Base-by-base conservation (phyloP, 2,329 filamentous ascomycete species). In the Aspergillus hiratsukae region DNA sequence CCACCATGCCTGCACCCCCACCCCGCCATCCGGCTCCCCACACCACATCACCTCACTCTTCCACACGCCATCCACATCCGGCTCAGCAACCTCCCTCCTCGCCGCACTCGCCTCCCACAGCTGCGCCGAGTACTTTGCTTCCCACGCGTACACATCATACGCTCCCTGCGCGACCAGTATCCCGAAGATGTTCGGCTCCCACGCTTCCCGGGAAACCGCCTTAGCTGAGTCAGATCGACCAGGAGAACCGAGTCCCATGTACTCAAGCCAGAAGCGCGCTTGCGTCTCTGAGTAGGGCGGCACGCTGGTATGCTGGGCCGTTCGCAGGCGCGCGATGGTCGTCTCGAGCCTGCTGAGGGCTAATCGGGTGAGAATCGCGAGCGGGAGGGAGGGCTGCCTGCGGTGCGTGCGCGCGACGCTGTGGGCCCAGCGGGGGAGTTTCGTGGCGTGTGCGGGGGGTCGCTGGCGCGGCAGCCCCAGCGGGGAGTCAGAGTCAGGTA, bases 21-120 rank as follows among this genome's bases (percentile, higher is more conserved):
- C 29, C 55, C 63, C 63, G n/a, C 63, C 61, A 64, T 65, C 63
- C 11, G 61, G 63, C 52, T 27, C 56, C 53, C 63, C 61, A 60
- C 61, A 65, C 54, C 55, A 61, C 25, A 50, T 49, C 45, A 61
- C 57, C 55, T 61, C 50, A 23, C 57, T 59, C 54, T 61, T 52
- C 49, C 37, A 56, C 55, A 50, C 23, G 19, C 49, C 49, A 60
- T 58, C 53, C 31, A 59, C 40, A 57, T 59, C 57, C 14, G 46
- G 57, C 53, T 64, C 40, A 48, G 54, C 57, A 48, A 57, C 51
- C 50, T 52, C 55, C 19, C 48, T 54, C 27, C n/a, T 14, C 14
- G 35, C 49, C 54, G 35, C 43, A 21, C 54, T 59, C 25, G 49
- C 49, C 53, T 55, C 53, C 55, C 58, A 61, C 31, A 43, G 9